Conservation (phyloP, 2,329 filamentous ascomycete species). For the Xylariomycetidae sp. region DNA sequence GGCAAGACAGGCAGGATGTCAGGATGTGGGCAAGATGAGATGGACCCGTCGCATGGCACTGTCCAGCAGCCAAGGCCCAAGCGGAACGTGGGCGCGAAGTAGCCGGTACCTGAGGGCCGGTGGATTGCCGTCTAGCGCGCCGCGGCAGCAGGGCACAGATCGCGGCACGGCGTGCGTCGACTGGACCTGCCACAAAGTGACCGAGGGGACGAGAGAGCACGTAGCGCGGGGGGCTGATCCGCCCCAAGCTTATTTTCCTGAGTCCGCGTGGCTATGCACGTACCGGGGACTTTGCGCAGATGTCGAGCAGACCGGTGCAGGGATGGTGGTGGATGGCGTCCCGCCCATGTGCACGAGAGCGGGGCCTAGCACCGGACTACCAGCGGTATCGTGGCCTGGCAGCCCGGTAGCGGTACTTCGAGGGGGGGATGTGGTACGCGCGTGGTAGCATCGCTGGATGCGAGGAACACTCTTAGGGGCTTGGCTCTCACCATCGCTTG, state of each 20-base stretch:
- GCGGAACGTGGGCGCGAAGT: slow-evolving; percentile 7
- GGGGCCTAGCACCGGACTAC: slow-evolving; percentile 14
- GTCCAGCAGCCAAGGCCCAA: slow-evolving; percentile 13
- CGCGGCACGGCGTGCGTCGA: slow-evolving; percentile 1
- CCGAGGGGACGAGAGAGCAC: too few relatives aligned
- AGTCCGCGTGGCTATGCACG: slow-evolving; percentile 19
- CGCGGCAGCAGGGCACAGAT: slow-evolving; percentile 1
- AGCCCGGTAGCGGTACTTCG: slow-evolving; percentile 12
- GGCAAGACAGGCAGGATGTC: slow-evolving; percentile 15
- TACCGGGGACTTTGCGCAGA: slow-evolving; percentile 19
- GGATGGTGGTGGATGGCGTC: too few relatives aligned
- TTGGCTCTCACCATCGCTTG: too few relatives aligned
- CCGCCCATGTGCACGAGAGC: slow-evolving; percentile 20
- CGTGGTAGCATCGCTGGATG: slow-evolving; percentile 1
- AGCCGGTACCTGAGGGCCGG: slow-evolving; percentile 9
- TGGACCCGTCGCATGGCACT: slow-evolving; percentile 22
- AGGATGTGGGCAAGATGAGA: slow-evolving; percentile 19
- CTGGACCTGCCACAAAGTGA: background rate
- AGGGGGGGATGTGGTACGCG: too few relatives aligned
- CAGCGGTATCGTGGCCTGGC: slow-evolving; percentile 20
- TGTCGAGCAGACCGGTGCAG: too few relatives aligned
- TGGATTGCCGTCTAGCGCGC: slow-evolving; percentile 9
- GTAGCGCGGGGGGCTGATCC: too few relatives aligned
- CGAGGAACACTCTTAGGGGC: too few relatives aligned
- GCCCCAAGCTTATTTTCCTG: too few relatives aligned